phyloP scores from a whole-genome alignment of 495 filamentous ascomycete species.

The Aspergillus ostianus region DNA sequence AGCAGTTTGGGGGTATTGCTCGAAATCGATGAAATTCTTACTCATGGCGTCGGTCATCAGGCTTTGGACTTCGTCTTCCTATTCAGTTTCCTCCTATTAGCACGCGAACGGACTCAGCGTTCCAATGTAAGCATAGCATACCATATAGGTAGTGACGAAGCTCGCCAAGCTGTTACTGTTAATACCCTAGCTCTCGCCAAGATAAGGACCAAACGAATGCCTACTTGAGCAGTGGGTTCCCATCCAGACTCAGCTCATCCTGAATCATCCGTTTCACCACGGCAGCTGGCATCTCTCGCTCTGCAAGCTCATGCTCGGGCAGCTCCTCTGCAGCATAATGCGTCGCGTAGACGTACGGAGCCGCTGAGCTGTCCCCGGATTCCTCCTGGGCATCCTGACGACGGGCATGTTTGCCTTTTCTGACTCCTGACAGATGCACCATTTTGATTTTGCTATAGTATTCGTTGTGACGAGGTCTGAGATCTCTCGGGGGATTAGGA shows the following conservation, averaged over 20 bases:
- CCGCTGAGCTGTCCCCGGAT: slow-evolving; percentile 48
- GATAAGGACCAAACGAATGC: slow-evolving; percentile 16
- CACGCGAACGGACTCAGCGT: not conserved
- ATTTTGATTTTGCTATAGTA: not conserved
- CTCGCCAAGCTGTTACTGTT: slow-evolving; percentile 58
- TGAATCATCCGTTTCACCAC: slow-evolving; percentile 85
- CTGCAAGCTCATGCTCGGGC: slow-evolving; percentile 74
- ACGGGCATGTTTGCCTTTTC: not conserved
- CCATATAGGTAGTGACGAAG: slow-evolving; percentile 90
- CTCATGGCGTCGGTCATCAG: slow-evolving; percentile 79
- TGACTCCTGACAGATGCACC: slow-evolving; percentile 5
- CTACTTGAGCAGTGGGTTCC: slow-evolving; percentile 73
- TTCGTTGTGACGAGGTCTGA: not conserved
- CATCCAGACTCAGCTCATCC: slow-evolving; percentile 75
- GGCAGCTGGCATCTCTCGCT: slow-evolving; percentile 74
- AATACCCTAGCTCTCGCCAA: not conserved
- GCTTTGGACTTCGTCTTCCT: slow-evolving; percentile 83
- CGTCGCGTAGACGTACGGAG: slow-evolving; percentile 71
- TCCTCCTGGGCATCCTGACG: slow-evolving; percentile 1
- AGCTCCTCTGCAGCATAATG: slow-evolving; percentile 68
- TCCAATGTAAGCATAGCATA: slow-evolving; percentile 28
- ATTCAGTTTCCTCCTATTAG: not conserved
- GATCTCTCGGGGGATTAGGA: not conserved
- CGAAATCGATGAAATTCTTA: slow-evolving; percentile 90
- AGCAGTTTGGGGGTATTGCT: slow-evolving; percentile 79